Evolutionary conservation across 2,329 filamentous ascomycete species (phyloP), one percentile per base, ranked within the genome.

Genomic region (Chalara sp.): DNA sequence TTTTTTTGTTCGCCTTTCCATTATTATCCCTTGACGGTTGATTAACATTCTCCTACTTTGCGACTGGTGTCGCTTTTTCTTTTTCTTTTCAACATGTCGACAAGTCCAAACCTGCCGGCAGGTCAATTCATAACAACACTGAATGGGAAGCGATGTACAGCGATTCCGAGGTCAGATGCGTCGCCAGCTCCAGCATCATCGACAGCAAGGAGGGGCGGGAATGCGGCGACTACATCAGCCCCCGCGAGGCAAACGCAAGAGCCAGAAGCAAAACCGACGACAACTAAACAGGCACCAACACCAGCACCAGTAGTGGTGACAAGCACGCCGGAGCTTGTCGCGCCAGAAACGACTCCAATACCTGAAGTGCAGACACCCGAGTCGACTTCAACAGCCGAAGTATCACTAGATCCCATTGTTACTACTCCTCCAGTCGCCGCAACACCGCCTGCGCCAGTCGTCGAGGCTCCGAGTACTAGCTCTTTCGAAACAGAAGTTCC

Each of bases 71-170:
- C 58, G 59, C 57, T 48, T 53, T 54, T 57, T 21, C 3, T 21
- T 21, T 54, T 35, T 44, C 50, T 52, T 40, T 54, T 58, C 59
- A 67, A 57, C 52, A 78, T 78, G 75, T 71, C 63, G 56, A 62
- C 58, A 28, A 56, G 49, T 46, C 48, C 58, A 46, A 62, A 58
- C 62, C 70, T 76, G 63, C 70, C 69, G 56, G 63, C 65, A 61
- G 72, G 74, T 61, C 71, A 72, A 53, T 73, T 74, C 53, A 70
- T 76, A 52, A 79, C 76, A 49, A 73, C 65, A 46, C 68, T 79
- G 49, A 65, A 71, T 51, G 75, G 75, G 47, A 74, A 70, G 63
- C 71, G 71, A 64, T 80, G 78, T 68, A 80, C 78, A 59, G 76
- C 73, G 53, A 68, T 79, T 56, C 76, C 76, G 8, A 37, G 35